Conservation (phyloP, 1,284 basidiomycete species). For the Austroboletus sp. region DNA sequence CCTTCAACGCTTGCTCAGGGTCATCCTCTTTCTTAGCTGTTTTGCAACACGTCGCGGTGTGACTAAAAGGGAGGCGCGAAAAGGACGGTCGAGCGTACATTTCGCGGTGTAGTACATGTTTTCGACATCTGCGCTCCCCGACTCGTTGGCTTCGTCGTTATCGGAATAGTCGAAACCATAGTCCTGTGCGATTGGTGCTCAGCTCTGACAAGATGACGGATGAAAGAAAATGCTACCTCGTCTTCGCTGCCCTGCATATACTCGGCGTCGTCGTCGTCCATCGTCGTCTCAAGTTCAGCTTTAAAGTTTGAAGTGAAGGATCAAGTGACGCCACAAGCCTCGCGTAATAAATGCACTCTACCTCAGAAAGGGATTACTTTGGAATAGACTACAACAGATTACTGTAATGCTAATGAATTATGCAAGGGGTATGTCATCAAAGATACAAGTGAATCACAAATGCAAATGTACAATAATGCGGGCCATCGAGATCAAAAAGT, state of each 20-base stretch:
- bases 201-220: slow-evolving; percentile 4
- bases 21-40: slow-evolving; percentile 88
- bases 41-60: slow-evolving; percentile 2
- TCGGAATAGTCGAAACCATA: slow-evolving; percentile 97
- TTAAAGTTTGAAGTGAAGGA: background rate
- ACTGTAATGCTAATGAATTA: slow-evolving; percentile 14
- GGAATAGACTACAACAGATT: slow-evolving; percentile 15
- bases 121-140: slow-evolving; percentile 87
- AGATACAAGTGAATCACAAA: slow-evolving; percentile 13
- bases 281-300: slow-evolving; percentile 29
- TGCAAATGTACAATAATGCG: slow-evolving; percentile 1
- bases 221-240: slow-evolving; percentile 45
- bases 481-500: background rate
- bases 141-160: slow-evolving; percentile 73
- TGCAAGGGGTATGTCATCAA: slow-evolving; percentile 20
- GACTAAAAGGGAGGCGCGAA: background rate
- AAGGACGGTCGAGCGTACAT: slow-evolving; percentile 45
- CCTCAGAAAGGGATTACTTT: background rate
- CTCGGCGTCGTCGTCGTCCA: slow-evolving; percentile 86
- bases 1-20: slow-evolving; percentile 81
- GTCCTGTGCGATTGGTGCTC: slow-evolving; percentile 50
- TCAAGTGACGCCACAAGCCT: slow-evolving; percentile 7
- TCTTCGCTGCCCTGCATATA: slow-evolving; percentile 83
- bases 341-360: background rate
- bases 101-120: slow-evolving; percentile 99